phyloP scores from a whole-genome alignment of 2,329 filamentous ascomycete species.

The Corinectria fuckeliana region DNA sequence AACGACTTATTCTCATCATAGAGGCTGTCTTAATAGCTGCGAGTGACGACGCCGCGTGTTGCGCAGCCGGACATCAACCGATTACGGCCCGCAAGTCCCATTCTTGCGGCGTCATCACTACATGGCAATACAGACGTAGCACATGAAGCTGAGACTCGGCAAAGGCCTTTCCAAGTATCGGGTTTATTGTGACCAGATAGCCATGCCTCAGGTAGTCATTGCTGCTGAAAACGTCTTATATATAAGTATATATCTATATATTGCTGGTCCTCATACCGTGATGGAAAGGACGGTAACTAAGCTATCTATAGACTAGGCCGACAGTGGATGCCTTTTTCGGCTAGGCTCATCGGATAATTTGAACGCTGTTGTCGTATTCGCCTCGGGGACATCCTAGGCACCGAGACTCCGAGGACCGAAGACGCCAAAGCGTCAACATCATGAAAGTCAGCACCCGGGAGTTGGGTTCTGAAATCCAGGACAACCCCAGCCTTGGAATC shows the following conservation, averaged over 20 bases:
- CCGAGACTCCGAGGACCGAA: background rate
- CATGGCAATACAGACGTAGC: background rate
- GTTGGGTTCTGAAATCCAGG: background rate
- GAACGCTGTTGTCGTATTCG: background rate
- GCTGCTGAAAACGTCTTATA: background rate
- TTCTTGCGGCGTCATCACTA: background rate
- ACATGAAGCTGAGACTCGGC: background rate
- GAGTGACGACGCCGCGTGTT: constrained; percentile 19
- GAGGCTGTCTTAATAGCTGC: constrained; percentile 1
- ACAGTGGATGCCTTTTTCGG: background rate
- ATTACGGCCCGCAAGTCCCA: constrained; percentile 22
- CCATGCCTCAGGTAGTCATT: background rate
- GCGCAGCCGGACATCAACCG: constrained; percentile 34
- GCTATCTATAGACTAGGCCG: too few species aligned
- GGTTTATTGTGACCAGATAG: constrained; percentile 2
- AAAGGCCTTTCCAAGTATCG: background rate
- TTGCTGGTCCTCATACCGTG: too few species aligned
- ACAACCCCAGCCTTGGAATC: background rate
- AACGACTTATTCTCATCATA: background rate
- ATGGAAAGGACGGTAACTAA: background rate
- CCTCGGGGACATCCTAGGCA: background rate
- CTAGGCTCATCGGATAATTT: background rate
- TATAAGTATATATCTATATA: too few species aligned
- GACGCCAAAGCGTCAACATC: background rate
- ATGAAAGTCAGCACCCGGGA: background rate